Evolutionary conservation across 139 green algal species (phyloP), one percentile per base, ranked within the genome.

Genomic region (Coelastrella sp.): DNA sequence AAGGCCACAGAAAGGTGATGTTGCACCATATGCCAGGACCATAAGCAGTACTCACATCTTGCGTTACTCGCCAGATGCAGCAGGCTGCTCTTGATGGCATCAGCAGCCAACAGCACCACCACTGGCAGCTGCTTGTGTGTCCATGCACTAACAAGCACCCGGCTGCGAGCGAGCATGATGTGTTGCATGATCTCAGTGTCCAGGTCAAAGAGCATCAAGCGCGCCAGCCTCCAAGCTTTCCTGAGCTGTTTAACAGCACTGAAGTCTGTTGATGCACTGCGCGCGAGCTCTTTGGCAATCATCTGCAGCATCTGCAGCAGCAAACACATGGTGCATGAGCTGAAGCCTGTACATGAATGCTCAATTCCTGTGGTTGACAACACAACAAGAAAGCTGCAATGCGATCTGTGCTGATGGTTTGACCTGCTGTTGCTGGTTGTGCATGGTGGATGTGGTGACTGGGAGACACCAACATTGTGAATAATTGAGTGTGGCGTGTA

Each of bases 191-290:
- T 27, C 23, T 11, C 45, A 11, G 43, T 40, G 53, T 82, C 75
- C 53, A 82, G 19, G 11, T 69, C 53, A 69, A 82, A 82, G 35
- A 82, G 51, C 50, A 2, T 43, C 34, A 82, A 35, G 25, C 75
- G 34, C 4, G 50, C 23, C 32, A 82, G 35, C 51, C 41, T 27
- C 51, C 69, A 35, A 9, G 75, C 32, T 19, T 82, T 35, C 0
- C 11, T 19, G 2, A 71, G 53, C 35, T 71, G 51, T n/a, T n/a
- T n/a, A n/a, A n/a, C n/a, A n/a, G n/a, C n/a, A n/a, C n/a, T n/a
- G n/a, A n/a, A n/a, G n/a, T n/a, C n/a, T n/a, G n/a, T n/a, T n/a
- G 34, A 9, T 4, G 5, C 0, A 8, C 13, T 43, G 34, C 51
- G 34, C 34, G 71, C 40, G n/a, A n/a, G n/a, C 53, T 82, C 75